Evolutionary conservation across 2,329 filamentous ascomycete species (phyloP).

Genomic region (Trichoderma oligosporum): DNA sequence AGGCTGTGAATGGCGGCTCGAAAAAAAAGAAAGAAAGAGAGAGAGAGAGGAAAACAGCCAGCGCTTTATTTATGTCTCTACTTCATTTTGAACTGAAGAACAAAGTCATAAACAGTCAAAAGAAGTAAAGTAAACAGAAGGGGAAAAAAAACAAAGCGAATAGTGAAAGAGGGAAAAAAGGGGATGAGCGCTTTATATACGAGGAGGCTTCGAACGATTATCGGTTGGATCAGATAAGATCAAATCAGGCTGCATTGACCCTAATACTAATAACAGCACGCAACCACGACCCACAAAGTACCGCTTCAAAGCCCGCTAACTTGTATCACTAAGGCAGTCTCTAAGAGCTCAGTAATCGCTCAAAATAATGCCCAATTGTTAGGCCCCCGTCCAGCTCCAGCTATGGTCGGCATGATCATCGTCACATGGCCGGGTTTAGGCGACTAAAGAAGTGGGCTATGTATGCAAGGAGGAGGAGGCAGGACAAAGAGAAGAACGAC

Average conservation of each 20-base stretch:
- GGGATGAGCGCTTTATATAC: slow-evolving; percentile 18
- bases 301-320: neutral
- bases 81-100: neutral
- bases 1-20: neutral
- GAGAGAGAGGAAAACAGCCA: neutral
- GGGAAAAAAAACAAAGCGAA: neutral
- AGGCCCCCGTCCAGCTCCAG: neutral
- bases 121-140: neutral
- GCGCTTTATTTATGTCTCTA: neutral
- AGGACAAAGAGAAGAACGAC: neutral
- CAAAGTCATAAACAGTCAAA: too few relatives aligned
- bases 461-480: slow-evolving; percentile 9
- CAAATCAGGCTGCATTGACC: neutral
- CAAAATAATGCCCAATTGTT: slow-evolving; percentile 2
- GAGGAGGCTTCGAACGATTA: slow-evolving; percentile 3
- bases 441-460: slow-evolving; percentile 14
- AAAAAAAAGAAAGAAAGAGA: neutral
- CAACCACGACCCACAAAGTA: slow-evolving; percentile 14
- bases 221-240: slow-evolving; percentile 18
- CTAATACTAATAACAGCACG: slow-evolving; percentile 5
- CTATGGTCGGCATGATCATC: slow-evolving; percentile 14
- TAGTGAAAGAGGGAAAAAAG: neutral
- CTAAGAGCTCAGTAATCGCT: neutral
- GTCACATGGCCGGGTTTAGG: slow-evolving; percentile 16
- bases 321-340: too few relatives aligned